A percentile compares a stretch with the other conserved stretches of the same genome.
Evolutionary conservation across 306 rosid species (phyloP).

Genomic region (Fragaria vesca): DNA sequence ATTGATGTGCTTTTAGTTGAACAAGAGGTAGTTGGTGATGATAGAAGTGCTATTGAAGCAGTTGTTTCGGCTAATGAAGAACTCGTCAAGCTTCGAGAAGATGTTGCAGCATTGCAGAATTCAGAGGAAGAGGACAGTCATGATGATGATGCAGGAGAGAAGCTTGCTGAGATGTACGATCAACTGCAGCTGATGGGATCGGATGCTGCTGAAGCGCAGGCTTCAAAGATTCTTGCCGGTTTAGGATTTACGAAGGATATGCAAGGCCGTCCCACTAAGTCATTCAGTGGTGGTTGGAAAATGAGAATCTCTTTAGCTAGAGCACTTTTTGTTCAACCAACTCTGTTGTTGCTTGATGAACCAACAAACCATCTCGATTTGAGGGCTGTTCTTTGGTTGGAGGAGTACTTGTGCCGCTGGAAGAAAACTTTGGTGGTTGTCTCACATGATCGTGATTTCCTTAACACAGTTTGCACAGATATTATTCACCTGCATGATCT

Average conservation of each 20-base stretch:
- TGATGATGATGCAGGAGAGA: background rate
- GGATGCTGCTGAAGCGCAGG: background rate
- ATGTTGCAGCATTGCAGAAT: background rate
- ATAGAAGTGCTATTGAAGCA: background rate
- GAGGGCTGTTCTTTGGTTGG: slow-evolving; percentile 5
- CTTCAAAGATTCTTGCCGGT: slow-evolving; percentile 5
- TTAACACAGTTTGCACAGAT: background rate
- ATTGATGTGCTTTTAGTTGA: background rate
- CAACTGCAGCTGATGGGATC: background rate
- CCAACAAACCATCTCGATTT: background rate
- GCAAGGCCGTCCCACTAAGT: background rate
- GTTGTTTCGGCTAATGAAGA: slow-evolving; percentile 1
- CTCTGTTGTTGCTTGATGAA: background rate
- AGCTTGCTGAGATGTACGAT: background rate
- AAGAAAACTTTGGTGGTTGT: background rate
- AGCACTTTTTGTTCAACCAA: background rate
- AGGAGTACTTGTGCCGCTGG: slow-evolving; percentile 14
- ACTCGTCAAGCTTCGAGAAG: background rate
- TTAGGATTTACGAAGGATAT: background rate
- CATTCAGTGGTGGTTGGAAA: background rate
- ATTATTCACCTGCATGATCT: background rate
- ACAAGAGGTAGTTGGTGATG: slow-evolving; percentile 2
- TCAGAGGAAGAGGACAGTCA: background rate
- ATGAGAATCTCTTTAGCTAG: background rate
- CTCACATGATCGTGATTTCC: slow-evolving; percentile 7